A percentile compares a stretch with the other conserved stretches of the same genome.
Conservation (phyloP, 78 protist genomes). For the slime mould (Dictyostelium discoideum) region DNA sequence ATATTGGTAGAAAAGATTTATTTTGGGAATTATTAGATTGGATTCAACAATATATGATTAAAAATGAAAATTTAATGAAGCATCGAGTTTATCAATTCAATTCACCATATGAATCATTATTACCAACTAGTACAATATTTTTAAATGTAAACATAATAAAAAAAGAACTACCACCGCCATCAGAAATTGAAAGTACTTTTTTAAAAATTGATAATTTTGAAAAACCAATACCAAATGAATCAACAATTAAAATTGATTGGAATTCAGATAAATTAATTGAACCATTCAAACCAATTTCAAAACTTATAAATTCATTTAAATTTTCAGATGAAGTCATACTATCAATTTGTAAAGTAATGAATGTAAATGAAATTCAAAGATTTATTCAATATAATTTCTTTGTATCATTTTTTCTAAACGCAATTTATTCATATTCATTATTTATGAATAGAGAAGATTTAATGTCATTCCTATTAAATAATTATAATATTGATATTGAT, state of each 20-base stretch:
- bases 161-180: not conserved
- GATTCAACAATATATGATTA: not conserved
- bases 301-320: not conserved
- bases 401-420: not conserved
- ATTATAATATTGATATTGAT: too few relatives aligned
- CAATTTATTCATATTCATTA: too few relatives aligned
- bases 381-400: too few relatives aligned
- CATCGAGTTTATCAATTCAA: too few relatives aligned
- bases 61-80: too few relatives aligned
- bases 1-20: not conserved
- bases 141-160: not conserved
- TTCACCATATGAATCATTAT: not conserved
- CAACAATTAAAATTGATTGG: too few relatives aligned
- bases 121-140: not conserved
- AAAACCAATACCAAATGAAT: not conserved
- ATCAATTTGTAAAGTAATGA: not conserved
- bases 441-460: not conserved
- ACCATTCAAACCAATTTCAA: not conserved
- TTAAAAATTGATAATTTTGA: not conserved
- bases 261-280: too few relatives aligned
- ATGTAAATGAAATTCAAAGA: not conserved
- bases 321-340: not conserved
- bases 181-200: too few relatives aligned
- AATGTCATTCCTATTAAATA: not conserved
- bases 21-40: not conserved